Base-by-base conservation (phyloP, 2,329 filamentous ascomycete species). In the Alternaria viburni region DNA sequence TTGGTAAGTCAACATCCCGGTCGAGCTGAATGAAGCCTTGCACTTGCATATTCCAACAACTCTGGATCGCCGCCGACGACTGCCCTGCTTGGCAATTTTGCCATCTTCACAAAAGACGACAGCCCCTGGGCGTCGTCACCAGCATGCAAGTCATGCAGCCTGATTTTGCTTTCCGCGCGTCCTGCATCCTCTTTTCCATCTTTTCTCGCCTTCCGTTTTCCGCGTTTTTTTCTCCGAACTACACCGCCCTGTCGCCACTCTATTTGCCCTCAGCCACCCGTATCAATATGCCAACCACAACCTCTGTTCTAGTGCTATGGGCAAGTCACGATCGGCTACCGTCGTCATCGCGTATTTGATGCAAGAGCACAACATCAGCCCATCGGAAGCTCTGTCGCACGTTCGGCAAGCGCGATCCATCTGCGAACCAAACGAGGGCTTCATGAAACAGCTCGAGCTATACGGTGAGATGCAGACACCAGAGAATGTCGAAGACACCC, bases 381-480 rank as follows among this genome's bases (percentile, higher is more conserved):
- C 86, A 61, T 78, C 84, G 68, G 88, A 91, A 49, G 93, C 94
- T 3, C 83, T 98, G 54, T 83, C 85, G 25, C 86, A 90, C 69
- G 84, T 98, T 54, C 88, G 89, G 57, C 82, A 90, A 75, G 87
- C 86, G 46, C 89, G 95, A 43, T 88, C 91, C 15, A 87, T 96
- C 58, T 94, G 91, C 64, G 93, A 97, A 75, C 96, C 96, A 4
- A 99, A 99, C 77, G 83, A 88, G 30, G 95, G 94, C 26, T 99
- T 99, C 85, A 93, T 95, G 89, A 84, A 88, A 54, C 96, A 99
- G 80, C 86, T 99, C 6, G 86, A 91, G 69, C 84, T 98, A 57
- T 99, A 95, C 85, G 91, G 93, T 83, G 84, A 90, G 69, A 97
- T 97, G 92, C 89, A 89, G 50, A 95, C 90, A 69, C 92, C 94